Conservation (phyloP, 2,329 filamentous ascomycete genomes). For the Macrophomina tecta region DNA sequence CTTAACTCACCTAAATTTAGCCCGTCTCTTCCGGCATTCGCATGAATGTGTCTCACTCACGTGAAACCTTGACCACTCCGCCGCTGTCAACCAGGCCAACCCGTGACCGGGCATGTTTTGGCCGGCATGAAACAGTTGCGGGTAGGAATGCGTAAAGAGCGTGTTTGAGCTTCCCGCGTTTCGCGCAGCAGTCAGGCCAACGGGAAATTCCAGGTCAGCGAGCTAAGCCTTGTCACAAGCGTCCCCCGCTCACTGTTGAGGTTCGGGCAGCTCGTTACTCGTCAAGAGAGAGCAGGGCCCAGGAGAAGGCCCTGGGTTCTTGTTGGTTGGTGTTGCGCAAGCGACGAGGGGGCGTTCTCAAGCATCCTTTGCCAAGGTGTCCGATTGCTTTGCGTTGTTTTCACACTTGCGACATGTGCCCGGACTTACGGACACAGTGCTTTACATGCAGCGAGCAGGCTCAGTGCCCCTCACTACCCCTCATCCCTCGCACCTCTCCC, state of each 20-base stretch:
- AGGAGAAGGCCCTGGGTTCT: not conserved
- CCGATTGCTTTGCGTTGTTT: not conserved
- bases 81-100: not conserved
- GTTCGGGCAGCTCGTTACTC: not conserved
- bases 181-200: not conserved
- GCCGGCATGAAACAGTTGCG: not conserved
- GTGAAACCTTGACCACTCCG: not conserved
- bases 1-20: not conserved
- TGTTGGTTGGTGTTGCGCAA: not conserved
- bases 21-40: not conserved
- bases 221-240: not conserved
- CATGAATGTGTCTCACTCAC: not conserved
- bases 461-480: too few species aligned
- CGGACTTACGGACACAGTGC: not conserved
- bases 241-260: not conserved
- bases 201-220: not conserved
- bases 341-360: not conserved
- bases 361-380: not conserved
- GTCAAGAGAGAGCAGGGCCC: too few species aligned
- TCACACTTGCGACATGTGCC: not conserved
- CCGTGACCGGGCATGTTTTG: not conserved
- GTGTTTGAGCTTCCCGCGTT: slow-evolving; percentile 5
- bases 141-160: not conserved
- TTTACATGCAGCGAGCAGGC: too few species aligned
- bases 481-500: too few species aligned